A percentile compares a stretch with the other conserved stretches of the same genome.
These are phyloP conservation scores for Fusarium udum DNA, from an alignment of 2,329 filamentous ascomycete genomes.

Conservation along the genomic window DNA sequence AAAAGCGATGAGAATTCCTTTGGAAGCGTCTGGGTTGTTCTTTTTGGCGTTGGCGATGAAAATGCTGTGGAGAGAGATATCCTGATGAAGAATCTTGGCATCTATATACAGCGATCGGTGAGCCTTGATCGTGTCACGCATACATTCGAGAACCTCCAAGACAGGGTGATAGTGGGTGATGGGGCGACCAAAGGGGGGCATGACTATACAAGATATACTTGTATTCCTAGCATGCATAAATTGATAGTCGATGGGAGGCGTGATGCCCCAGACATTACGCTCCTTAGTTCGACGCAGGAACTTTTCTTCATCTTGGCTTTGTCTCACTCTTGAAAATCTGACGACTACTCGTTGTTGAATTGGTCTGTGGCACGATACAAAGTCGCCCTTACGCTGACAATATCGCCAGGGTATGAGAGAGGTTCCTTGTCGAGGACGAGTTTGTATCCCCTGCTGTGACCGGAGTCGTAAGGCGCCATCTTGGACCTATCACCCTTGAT, in stretches of 20 bases:
- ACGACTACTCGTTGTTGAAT: conserved; percentile 3
- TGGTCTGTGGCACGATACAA: conserved; percentile 20
- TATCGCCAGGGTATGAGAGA: neutral
- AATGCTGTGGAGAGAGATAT: conserved; percentile 52
- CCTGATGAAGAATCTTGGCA: conserved; percentile 48
- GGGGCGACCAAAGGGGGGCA: conserved; percentile 22
- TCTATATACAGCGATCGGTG: conserved; percentile 47
- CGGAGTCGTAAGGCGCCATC: neutral
- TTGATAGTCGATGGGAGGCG: conserved; percentile 17
- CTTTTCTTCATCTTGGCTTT: neutral
- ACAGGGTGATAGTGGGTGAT: conserved; percentile 40
- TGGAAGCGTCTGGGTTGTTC: neutral
- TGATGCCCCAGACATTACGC: conserved; percentile 26
- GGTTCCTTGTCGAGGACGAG: neutral
- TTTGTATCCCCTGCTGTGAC: neutral
- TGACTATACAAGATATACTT: conserved; percentile 6
- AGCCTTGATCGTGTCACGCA: conserved; percentile 50
- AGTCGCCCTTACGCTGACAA: conserved; percentile 31
- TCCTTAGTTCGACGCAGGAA: conserved; percentile 24
- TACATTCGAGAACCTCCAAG: conserved; percentile 47
- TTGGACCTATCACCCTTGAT: neutral
- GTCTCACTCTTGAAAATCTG: conserved; percentile 25
- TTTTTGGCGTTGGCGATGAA: conserved; percentile 43
- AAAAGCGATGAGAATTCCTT: conserved; percentile 41
- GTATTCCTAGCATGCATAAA: neutral